Base-by-base conservation (phyloP, 352 stramenopile species). In the Peronospora belbahrii region DNA sequence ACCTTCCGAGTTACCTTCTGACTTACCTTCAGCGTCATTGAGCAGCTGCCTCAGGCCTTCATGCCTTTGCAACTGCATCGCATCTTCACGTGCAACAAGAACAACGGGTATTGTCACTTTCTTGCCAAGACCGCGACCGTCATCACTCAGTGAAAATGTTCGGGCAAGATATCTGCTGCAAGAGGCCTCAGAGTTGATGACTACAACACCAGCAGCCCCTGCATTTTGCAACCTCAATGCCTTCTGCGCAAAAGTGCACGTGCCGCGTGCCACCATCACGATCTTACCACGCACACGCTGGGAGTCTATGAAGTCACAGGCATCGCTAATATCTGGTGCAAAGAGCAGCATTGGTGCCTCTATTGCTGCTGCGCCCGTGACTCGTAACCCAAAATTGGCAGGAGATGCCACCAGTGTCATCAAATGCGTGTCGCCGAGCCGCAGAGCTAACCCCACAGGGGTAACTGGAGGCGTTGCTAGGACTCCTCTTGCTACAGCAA, bases 191-290 rank as follows among this genome's bases (percentile, higher is more conserved):
- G 63, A 75, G 49, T 93, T 88, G 38, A 90, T 67, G 11, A 88
- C 66, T 8, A 93, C 65, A 13, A 86, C 61, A 17, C 67, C 83
- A 5, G 53, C 45, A 1, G 65, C 83, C 2, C 82, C 80, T 11
- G 70, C 69, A 6, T 53, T 23, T 56, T 94, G 70, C 4, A 92
- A 40, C 6, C 69, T 53, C 30, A 86, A 40, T 1, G 80, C 80
- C 52, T 94, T 95, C 38, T 80, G 55, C 1, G 75, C 69, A 44
- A 95, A 95, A 15, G 82, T 70, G 40, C 83, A 95, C 13, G 64
- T 64, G 9, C 83, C 83, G 6, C 83, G 64, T 22, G 62, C 51
- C 10, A 86, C 78, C 37, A 94, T 63, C 1, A 93, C 72, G 6
- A 95, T 65, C 15, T 68, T 73, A 0, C 80, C 82, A 28, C 48